Conservation (phyloP, 177 flowering plant genomes). For the Vitis hybrid region DNA sequence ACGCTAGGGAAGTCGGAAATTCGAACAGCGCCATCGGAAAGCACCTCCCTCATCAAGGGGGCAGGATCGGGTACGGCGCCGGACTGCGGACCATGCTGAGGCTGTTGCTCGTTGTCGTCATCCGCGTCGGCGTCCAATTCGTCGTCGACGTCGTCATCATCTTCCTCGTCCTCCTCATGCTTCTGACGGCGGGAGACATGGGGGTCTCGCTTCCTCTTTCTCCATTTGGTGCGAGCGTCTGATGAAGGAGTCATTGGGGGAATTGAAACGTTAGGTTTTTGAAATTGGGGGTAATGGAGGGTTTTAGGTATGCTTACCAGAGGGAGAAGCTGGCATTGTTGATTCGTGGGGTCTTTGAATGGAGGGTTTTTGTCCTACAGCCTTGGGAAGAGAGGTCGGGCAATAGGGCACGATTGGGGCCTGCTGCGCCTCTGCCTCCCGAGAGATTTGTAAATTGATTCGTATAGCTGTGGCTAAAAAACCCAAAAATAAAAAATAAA, state of each 20-base stretch:
- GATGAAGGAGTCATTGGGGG: slow-evolving; percentile 3
- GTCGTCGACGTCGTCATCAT: slow-evolving; percentile 22
- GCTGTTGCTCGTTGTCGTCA: slow-evolving; percentile 15
- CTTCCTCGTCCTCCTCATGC: slow-evolving; percentile 26
- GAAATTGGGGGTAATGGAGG: background rate
- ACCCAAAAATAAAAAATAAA: too few relatives aligned
- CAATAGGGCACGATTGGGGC: background rate
- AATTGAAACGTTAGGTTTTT: background rate
- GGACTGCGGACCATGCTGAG: slow-evolving; percentile 14
- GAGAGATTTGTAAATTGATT: background rate
- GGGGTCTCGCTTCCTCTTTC: slow-evolving; percentile 64
- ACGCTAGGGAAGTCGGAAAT: slow-evolving; percentile 70
- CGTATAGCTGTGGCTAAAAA: too few relatives aligned
- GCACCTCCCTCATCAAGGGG: slow-evolving; percentile 43
- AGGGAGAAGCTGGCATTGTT: slow-evolving; percentile 52
- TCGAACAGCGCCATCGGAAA: slow-evolving; percentile 46
- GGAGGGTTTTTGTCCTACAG: background rate
- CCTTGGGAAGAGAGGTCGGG: slow-evolving; percentile 1
- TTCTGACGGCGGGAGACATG: slow-evolving; percentile 13
- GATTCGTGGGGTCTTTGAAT: slow-evolving; percentile 27
- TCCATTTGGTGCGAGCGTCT: slow-evolving; percentile 47
- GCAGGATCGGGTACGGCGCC: slow-evolving; percentile 12
- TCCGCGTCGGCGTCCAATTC: slow-evolving; percentile 9
- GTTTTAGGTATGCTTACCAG: slow-evolving; percentile 22
- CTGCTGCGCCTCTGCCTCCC: slow-evolving; percentile 3